Base-by-base conservation (phyloP, 768 basidiomycete genomes). In the Termitomyces eurrhizus region DNA sequence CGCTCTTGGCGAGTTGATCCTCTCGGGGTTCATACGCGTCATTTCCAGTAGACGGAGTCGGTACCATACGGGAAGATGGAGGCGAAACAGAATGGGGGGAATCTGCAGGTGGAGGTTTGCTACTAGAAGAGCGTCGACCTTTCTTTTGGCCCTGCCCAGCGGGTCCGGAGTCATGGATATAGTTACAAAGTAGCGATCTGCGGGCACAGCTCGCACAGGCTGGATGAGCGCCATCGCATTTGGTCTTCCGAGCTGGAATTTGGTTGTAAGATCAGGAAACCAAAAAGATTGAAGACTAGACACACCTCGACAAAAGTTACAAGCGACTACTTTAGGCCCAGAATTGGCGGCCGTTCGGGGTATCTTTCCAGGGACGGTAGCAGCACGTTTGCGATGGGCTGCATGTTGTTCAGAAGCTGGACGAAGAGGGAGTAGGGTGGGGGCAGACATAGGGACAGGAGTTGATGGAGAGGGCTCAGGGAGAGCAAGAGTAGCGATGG, bases 191-290 rank as follows among this genome's bases (percentile, higher is more conserved):
- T 69, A 93, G 78, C 46, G 83, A 82, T 65, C 92, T 79, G 62
- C 89, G 88, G 61, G 87, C 84, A 72, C 92, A 93, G 73, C 90
- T 92, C 57, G 88, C 85, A 70, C 92, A 93, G 32, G 87, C 82
- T 35, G 92, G 92, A 68, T 90, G 90, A n/a, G 81, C 88, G 44
- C 92, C 92, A 71, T 93, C 92, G 66, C 92, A 93, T 70, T 91
- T 88, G 21, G 92, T 93, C 77, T 93, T 93, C 61, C 92, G 92
- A 39, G 91, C 92, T 92, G 65, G 5, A 32, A 42, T n/a, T 33
- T 32, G 39, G n/a, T 33, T 61, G 54, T 48, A 50, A 53, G 52
- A 33, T 46, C 57, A 52, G 26, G 16, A 26, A 29, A 53, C 49
- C 53, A 42, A 26, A 54, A 42, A 54, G 52, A 64, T 37, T 53